phyloP scores from a whole-genome alignment of 768 basidiomycete species.

The Amanita rubescens region DNA sequence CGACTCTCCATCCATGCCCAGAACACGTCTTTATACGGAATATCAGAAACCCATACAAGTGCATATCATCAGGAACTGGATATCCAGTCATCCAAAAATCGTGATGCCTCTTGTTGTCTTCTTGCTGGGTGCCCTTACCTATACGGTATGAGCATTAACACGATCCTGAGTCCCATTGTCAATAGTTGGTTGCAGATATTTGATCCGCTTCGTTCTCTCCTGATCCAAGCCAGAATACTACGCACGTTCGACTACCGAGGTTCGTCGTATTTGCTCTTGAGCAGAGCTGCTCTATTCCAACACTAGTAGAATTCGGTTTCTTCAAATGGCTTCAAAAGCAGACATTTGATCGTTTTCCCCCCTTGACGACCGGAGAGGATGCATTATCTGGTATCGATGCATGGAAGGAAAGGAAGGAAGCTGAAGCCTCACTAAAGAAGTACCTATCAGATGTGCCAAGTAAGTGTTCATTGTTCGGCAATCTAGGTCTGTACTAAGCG shows the following conservation, averaged over 20 bases:
- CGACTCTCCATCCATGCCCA: conserved; percentile 17
- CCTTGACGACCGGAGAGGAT: conserved; percentile 21
- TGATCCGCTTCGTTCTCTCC: conserved; percentile 82
- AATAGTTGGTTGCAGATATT: conserved; percentile 53
- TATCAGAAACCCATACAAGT: conserved; percentile 63
- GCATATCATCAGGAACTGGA: conserved; percentile 69
- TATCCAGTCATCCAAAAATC: conserved; percentile 80
- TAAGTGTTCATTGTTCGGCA: conserved; percentile 24
- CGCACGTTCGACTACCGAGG: conserved; percentile 80
- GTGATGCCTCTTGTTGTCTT: conserved; percentile 77
- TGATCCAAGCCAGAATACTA: conserved; percentile 74
- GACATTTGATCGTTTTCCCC: conserved; percentile 42
- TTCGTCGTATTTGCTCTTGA: conserved; percentile 20
- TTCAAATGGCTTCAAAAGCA: conserved; percentile 71
- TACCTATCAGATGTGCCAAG: conserved; percentile 79
- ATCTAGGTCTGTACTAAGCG: not conserved
- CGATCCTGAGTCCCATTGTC: not conserved
- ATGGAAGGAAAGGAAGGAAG: conserved; percentile 85
- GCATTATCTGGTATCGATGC: conserved; percentile 31
- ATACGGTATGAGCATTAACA: conserved; percentile 47
- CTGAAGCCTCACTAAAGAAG: conserved; percentile 53
- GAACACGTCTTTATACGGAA: conserved; percentile 40
- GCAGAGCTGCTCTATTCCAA: not conserved
- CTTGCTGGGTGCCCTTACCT: conserved; percentile 83
- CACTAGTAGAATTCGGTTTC: conserved; percentile 50